A percentile compares a stretch with the other conserved stretches of the same genome.
These are phyloP conservation scores for Kodamaea anthophila DNA, from an alignment of 1,139 yeast species.

Conservation along the genomic window DNA sequence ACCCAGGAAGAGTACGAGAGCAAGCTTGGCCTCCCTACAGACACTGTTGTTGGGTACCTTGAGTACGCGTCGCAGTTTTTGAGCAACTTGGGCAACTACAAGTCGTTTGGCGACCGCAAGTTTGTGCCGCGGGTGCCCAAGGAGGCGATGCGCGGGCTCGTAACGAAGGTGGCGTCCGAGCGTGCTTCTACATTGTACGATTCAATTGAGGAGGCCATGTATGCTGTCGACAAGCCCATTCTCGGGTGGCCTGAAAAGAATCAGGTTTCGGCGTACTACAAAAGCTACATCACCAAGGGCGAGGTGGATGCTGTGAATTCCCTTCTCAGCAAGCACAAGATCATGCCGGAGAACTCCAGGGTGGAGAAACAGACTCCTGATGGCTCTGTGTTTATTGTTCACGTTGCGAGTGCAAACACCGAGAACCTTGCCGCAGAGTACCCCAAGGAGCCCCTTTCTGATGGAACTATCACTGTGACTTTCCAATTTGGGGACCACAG, in stretches of 20 bases:
- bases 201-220: constrained; percentile 44
- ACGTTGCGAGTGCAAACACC: constrained; percentile 53
- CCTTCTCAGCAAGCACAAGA: constrained; percentile 52
- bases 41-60: constrained; percentile 44
- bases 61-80: constrained; percentile 80
- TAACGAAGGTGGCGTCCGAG: constrained; percentile 35
- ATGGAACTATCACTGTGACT: constrained; percentile 30
- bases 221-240: constrained; percentile 42
- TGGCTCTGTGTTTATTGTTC: constrained; percentile 38
- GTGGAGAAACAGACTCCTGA: constrained; percentile 44
- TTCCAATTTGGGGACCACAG: constrained; percentile 75
- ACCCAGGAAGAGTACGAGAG: constrained; percentile 37
- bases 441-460: constrained; percentile 22
- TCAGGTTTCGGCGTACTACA: constrained; percentile 69
- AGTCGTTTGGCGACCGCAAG: constrained; percentile 84
- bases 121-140: constrained; percentile 60
- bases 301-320: constrained; percentile 65
- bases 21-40: constrained; percentile 23
- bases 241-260: constrained; percentile 79
- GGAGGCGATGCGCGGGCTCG: constrained; percentile 44
- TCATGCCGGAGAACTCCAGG: constrained; percentile 82
- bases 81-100: constrained; percentile 78
- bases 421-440: constrained; percentile 39
- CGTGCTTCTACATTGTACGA: constrained; percentile 35
- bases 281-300: constrained; percentile 37